phyloP scores from a whole-genome alignment of 2,329 filamentous ascomycete species.

The Diaporthe sp. region DNA sequence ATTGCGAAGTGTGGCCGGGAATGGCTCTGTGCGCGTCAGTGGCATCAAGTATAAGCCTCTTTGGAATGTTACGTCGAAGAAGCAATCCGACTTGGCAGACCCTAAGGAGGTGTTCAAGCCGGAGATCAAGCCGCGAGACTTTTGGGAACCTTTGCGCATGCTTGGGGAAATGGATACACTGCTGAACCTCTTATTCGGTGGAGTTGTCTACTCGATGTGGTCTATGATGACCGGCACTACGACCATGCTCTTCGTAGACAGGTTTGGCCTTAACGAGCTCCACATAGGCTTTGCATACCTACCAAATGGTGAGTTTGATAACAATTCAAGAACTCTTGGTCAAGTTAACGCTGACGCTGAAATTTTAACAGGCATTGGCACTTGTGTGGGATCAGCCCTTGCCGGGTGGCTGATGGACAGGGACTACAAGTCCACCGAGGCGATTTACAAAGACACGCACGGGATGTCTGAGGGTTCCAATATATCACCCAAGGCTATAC shows the following conservation, averaged over 20 bases:
- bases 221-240: conserved; percentile 53
- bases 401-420: conserved; percentile 49
- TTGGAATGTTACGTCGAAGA: conserved; percentile 42
- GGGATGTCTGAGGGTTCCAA: background rate
- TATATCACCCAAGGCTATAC: conserved; percentile 10
- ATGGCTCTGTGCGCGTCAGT: conserved; percentile 44
- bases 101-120: background rate
- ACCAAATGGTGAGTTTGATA: background rate
- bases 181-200: conserved; percentile 49
- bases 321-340: too few relatives aligned
- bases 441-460: conserved; percentile 3
- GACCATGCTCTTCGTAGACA: conserved; percentile 49
- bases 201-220: conserved; percentile 52
- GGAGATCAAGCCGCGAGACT: conserved; percentile 10
- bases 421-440: conserved; percentile 44
- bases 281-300: background rate
- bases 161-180: conserved; percentile 49
- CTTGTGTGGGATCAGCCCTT: conserved; percentile 47
- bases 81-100: background rate
- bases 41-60: conserved; percentile 43
- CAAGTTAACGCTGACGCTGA: conserved; percentile 27
- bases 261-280: conserved; percentile 39
- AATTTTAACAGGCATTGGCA: conserved; percentile 48
- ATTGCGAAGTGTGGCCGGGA: conserved; percentile 46
- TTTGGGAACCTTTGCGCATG: conserved; percentile 49